A percentile compares a stretch with the other conserved stretches of the same genome.
phyloP scores from a whole-genome alignment of 2,329 filamentous ascomycete genomes.

The Neonectria ditissima region DNA sequence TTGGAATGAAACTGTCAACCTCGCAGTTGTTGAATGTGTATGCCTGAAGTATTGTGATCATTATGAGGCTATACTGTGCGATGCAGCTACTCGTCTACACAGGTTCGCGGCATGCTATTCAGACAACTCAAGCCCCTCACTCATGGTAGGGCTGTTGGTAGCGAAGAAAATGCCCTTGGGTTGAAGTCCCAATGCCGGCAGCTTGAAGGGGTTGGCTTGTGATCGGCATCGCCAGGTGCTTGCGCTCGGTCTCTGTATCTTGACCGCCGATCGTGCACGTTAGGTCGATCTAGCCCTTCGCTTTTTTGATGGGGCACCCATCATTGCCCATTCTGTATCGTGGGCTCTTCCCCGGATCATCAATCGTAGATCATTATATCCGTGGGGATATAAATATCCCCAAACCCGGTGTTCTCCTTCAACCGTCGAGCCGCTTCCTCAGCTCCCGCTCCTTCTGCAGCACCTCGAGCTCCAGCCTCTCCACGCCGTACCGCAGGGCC shows the following conservation, averaged over 20 bases:
- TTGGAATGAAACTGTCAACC: conserved; percentile 41
- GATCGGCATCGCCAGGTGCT: conserved; percentile 27
- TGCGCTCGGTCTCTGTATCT: conserved; percentile 24
- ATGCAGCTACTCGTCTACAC: too few relatives aligned
- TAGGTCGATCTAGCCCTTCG: conserved; percentile 27
- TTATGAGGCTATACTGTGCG: too few relatives aligned
- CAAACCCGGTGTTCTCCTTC: conserved; percentile 20
- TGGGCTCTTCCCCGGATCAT: not conserved
- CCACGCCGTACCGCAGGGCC: conserved; percentile 86
- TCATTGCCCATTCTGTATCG: conserved; percentile 8
- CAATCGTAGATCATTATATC: conserved; percentile 11
- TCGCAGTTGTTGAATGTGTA: conserved; percentile 1
- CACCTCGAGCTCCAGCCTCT: conserved; percentile 87
- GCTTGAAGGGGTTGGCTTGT: conserved; percentile 10
- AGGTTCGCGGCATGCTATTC: not conserved
- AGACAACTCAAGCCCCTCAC: conserved; percentile 7
- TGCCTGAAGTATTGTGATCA: too few relatives aligned
- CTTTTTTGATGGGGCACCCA: conserved; percentile 14
- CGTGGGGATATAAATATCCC: not conserved
- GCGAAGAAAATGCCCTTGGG: not conserved
- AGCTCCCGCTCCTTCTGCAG: conserved; percentile 76
- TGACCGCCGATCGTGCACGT: conserved; percentile 33
- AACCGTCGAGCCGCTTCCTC: conserved; percentile 60
- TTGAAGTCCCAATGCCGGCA: conserved; percentile 2
- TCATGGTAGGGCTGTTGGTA: not conserved